These are phyloP conservation scores for Panicum miliaceum DNA, from an alignment of 176 grass and related monocot genomes.

Conservation along the genomic window DNA sequence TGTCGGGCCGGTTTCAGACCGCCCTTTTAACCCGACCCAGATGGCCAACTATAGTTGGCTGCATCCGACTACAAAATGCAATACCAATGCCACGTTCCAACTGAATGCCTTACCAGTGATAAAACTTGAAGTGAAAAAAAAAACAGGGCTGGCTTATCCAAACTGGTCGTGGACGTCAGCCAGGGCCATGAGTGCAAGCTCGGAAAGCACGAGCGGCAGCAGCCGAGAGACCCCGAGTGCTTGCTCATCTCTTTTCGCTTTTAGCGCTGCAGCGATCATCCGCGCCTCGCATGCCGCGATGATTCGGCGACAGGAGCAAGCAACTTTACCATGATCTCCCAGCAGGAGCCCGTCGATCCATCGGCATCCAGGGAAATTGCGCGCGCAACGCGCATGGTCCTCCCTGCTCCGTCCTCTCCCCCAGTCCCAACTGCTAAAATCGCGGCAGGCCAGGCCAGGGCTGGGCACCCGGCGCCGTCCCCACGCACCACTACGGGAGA, in stretches of 20 bases:
- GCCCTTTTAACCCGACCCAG: no score
- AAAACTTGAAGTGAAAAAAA: no score
- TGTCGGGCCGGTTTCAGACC: no score
- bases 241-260: neutral
- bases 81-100: no score
- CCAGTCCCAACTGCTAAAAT: slow-evolving; percentile 3
- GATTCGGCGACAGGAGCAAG: slow-evolving; percentile 9
- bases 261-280: neutral
- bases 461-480: neutral
- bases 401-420: neutral
- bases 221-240: neutral
- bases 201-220: neutral
- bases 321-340: neutral
- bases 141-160: no score
- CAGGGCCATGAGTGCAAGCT: neutral
- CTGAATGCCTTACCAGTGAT: no score
- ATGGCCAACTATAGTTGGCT: no score
- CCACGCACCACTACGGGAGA: neutral
- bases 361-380: neutral
- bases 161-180: neutral
- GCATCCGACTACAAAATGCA: no score
- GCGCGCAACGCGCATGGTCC: neutral
- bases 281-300: neutral
- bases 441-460: neutral
- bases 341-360: neutral